Evolutionary conservation across 2,329 filamentous ascomycete species (phyloP).

Genomic region (Fusarium longipes): DNA sequence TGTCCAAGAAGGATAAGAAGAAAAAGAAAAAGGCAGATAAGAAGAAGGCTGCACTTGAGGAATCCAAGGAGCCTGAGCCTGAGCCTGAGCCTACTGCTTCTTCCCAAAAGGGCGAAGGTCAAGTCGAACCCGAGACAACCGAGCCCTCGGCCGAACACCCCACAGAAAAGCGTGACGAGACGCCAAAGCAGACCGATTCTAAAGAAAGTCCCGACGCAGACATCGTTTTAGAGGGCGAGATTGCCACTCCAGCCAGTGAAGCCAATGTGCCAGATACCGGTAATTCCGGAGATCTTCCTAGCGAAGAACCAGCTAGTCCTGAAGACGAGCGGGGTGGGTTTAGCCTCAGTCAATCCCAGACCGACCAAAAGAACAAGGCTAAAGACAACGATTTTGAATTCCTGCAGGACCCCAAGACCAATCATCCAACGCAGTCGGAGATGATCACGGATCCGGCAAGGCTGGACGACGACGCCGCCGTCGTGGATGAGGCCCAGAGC

Average conservation of each 20-base stretch:
- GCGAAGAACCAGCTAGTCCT: slow-evolving; percentile 43
- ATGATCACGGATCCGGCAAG: slow-evolving; percentile 44
- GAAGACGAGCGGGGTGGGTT: slow-evolving; percentile 49
- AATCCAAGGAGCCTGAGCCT: slow-evolving; percentile 25
- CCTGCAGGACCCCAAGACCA: slow-evolving; percentile 47
- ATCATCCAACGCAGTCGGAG: slow-evolving; percentile 39
- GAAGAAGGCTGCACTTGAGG: slow-evolving; percentile 45
- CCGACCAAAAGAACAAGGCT: slow-evolving; percentile 52
- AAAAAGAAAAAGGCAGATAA: slow-evolving; percentile 47
- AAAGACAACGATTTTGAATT: slow-evolving; percentile 48
- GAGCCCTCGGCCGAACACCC: slow-evolving; percentile 19
- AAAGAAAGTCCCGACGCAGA: slow-evolving; percentile 19
- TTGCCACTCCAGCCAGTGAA: slow-evolving; percentile 19
- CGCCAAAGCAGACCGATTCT: slow-evolving; percentile 29
- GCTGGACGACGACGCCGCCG: slow-evolving; percentile 41
- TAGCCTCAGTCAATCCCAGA: slow-evolving; percentile 47
- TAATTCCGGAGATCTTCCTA: slow-evolving; percentile 38
- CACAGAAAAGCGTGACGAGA: slow-evolving; percentile 28
- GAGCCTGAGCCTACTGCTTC: slow-evolving; percentile 24
- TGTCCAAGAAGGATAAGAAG: slow-evolving; percentile 52
- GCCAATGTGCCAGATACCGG: slow-evolving; percentile 33
- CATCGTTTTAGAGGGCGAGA: slow-evolving; percentile 9
- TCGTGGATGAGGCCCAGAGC: slow-evolving; percentile 40
- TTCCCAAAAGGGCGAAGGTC: slow-evolving; percentile 27
- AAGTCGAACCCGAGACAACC: slow-evolving; percentile 20